Percentiles rank a stretch among this genome's conserved stretches.
Conservation (phyloP, 2,329 filamentous ascomycete species). For the Alternaria rosae region DNA sequence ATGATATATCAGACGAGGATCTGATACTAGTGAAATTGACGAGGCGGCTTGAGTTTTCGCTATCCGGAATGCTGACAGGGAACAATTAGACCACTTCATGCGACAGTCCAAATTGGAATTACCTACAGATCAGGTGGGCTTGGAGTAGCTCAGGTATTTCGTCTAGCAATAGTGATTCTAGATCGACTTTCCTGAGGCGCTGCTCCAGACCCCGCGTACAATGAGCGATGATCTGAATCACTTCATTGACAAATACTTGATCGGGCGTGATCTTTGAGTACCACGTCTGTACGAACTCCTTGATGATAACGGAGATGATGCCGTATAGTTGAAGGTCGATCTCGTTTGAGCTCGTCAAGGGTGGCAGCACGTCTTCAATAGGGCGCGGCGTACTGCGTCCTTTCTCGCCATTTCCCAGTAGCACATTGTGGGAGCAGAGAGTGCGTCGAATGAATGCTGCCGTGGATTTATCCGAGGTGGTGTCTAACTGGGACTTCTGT, state of each 20-base stretch:
- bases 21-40: conserved; percentile 66
- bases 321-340: conserved; percentile 94
- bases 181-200: conserved; percentile 79
- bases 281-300: conserved; percentile 92
- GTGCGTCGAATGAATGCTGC: conserved; percentile 80
- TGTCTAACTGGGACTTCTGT: conserved; percentile 41
- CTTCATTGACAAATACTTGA: conserved; percentile 83
- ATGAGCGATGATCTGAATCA: conserved; percentile 90
- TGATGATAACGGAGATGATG: conserved; percentile 85
- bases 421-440: conserved; percentile 73
- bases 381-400: conserved; percentile 67
- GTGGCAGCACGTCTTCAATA: conserved; percentile 84
- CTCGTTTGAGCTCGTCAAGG: conserved; percentile 91
- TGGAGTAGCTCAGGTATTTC: conserved; percentile 85
- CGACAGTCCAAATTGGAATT: conserved; percentile 31
- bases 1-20: conserved; percentile 79
- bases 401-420: conserved; percentile 59
- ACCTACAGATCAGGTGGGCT: conserved; percentile 77
- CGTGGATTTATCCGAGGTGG: conserved; percentile 79
- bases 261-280: conserved; percentile 93
- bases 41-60: conserved; percentile 65
- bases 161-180: conserved; percentile 83
- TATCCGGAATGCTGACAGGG: conserved; percentile 71
- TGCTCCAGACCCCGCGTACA: conserved; percentile 89
- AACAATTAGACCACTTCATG: conserved; percentile 35